Conservation (phyloP, 2,329 filamentous ascomycete genomes). For the Xylaria arbuscula region DNA sequence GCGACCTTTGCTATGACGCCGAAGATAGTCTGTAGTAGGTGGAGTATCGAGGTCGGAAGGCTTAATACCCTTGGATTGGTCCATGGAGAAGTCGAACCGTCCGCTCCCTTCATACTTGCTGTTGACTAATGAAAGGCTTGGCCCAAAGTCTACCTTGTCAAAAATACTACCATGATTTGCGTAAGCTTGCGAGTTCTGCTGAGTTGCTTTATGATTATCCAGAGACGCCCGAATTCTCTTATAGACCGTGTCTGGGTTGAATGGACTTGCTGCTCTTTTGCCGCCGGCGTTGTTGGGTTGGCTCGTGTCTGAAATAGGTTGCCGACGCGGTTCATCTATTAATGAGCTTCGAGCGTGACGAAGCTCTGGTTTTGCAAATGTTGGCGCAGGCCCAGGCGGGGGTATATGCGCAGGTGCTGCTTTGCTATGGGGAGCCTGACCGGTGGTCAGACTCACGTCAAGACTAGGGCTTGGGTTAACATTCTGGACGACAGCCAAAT, state of each 20-base stretch:
- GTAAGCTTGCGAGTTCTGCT: constrained; percentile 43
- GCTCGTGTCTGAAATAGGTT: constrained; percentile 46
- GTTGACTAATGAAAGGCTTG: constrained; percentile 63
- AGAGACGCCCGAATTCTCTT: constrained; percentile 66
- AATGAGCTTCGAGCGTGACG: constrained; percentile 67
- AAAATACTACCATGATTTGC: constrained; percentile 61
- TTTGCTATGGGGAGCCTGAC: constrained; percentile 39
- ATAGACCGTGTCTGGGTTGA: constrained; percentile 68
- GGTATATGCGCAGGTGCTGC: constrained; percentile 37
- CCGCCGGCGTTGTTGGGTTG: constrained; percentile 48
- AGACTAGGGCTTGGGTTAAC: constrained; percentile 40
- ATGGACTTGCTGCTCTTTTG: constrained; percentile 68
- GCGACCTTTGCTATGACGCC: constrained; percentile 58
- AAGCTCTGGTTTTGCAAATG: constrained; percentile 70
- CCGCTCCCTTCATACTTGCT: constrained; percentile 70
- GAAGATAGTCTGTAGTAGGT: constrained; percentile 61
- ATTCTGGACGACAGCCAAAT: constrained; percentile 47
- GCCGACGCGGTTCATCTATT: constrained; percentile 54
- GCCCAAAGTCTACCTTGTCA: constrained; percentile 65
- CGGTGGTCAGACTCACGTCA: constrained; percentile 30
- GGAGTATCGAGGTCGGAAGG: constrained; percentile 51
- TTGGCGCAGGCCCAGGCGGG: constrained; percentile 42
- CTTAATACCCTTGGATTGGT: constrained; percentile 49
- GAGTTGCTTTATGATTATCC: constrained; percentile 43
- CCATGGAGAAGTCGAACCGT: constrained; percentile 60